Conservation (phyloP, 2,329 filamentous ascomycete genomes). For the Clonostachys solani region DNA sequence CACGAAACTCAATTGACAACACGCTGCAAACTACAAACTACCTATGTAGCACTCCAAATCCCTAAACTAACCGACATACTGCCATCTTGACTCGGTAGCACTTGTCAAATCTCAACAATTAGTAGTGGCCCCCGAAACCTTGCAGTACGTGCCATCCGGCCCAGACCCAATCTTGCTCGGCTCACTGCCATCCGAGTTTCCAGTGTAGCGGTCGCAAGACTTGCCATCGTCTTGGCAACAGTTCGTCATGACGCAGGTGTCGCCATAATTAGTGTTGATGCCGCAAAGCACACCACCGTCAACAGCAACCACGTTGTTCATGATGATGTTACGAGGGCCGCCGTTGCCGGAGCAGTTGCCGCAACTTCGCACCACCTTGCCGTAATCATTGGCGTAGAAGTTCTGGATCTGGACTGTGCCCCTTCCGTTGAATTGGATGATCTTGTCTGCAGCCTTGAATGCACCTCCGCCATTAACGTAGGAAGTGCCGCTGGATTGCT, state of each 20-base stretch:
- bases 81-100: no score
- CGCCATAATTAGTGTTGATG: constrained; percentile 26
- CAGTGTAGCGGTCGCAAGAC: constrained; percentile 16
- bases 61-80: no score
- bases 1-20: no score
- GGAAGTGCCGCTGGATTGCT: constrained; percentile 29
- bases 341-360: constrained; percentile 34
- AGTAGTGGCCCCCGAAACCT: background rate
- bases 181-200: constrained; percentile 26
- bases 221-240: constrained; percentile 4
- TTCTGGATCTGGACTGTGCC: constrained; percentile 31
- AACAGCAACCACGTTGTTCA: constrained; percentile 20
- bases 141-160: constrained; percentile 18
- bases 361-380: constrained; percentile 43
- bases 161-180: constrained; percentile 28
- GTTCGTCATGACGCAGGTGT: constrained; percentile 8
- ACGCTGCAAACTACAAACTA: no score
- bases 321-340: constrained; percentile 16
- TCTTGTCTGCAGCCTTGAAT: constrained; percentile 36
- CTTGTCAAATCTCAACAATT: background rate
- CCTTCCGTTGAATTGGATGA: constrained; percentile 41
- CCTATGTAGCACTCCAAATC: no score
- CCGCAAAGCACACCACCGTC: constrained; percentile 28
- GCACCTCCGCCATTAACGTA: constrained; percentile 37
- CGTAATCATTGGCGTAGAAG: constrained; percentile 37